These are phyloP conservation scores for Orbilia javanica DNA, from an alignment of 2,329 filamentous ascomycete species.

Conservation along the genomic window DNA sequence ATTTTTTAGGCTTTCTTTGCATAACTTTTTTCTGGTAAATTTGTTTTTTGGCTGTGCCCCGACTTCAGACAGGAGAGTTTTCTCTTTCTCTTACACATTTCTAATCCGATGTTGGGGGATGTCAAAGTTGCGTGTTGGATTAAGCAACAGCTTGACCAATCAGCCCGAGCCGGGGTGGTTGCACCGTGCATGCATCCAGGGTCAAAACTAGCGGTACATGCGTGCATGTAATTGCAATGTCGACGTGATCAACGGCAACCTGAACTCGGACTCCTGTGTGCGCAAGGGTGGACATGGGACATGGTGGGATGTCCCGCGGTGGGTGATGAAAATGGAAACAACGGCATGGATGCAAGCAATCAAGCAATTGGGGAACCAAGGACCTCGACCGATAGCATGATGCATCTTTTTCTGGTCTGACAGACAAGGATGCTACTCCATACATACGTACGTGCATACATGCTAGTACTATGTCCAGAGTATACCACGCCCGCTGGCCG, in stretches of 20 bases:
- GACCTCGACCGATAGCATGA: constrained; percentile 6
- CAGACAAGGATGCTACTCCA: constrained; percentile 10
- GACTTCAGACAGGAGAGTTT: constrained; percentile 32
- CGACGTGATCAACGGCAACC: constrained; percentile 25
- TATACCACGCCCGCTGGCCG: background rate
- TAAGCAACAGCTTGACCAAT: constrained; percentile 24
- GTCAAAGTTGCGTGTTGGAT: constrained; percentile 34
- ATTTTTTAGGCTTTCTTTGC: background rate
- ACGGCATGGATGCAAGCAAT: constrained; percentile 15
- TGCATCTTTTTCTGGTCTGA: constrained; percentile 18
- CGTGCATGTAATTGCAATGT: constrained; percentile 24
- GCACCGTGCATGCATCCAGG: constrained; percentile 20
- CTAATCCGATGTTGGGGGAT: constrained; percentile 20
- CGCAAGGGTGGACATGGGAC: background rate
- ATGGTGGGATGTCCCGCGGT: constrained; percentile 13
- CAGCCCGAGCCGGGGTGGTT: constrained; percentile 21
- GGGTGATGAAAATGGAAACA: constrained; percentile 17
- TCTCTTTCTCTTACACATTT: constrained; percentile 14
- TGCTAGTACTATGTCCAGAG: no score
- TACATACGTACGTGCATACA: no score
- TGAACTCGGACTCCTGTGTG: constrained; percentile 10
- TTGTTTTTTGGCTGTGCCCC: constrained; percentile 33
- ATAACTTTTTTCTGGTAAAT: constrained; percentile 8
- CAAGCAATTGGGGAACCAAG: constrained; percentile 4
- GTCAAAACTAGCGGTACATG: constrained; percentile 18